A percentile compares a stretch with the other conserved stretches of the same genome.
Evolutionary conservation across 78 protist genomes (phyloP).

Genomic region (Chrysochromulina parva): DNA sequence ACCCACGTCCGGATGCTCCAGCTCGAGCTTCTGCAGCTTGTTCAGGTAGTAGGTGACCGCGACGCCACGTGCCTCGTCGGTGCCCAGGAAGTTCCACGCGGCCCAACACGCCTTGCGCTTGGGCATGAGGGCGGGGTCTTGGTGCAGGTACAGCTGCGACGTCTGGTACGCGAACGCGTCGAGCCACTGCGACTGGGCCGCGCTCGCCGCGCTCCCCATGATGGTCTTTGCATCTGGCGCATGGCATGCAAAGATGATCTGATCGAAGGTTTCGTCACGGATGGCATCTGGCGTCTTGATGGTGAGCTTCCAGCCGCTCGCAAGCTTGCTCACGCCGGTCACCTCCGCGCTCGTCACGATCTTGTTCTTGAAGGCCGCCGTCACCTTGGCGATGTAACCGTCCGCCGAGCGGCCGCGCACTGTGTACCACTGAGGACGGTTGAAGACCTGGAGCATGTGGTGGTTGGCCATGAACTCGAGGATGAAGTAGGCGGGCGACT

Average conservation of each 20-base stretch:
- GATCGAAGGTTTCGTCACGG: no score
- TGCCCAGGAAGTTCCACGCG: conserved; percentile 27
- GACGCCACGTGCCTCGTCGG: neutral
- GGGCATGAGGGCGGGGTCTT: conserved; percentile 38
- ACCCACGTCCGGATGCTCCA: neutral
- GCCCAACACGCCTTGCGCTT: neutral
- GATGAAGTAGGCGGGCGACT: neutral
- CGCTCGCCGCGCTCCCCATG: neutral
- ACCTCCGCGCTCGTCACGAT: neutral
- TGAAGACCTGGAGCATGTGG: conserved; percentile 10
- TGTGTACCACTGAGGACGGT: conserved; percentile 30
- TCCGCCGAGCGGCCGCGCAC: neutral
- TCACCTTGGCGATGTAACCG: neutral
- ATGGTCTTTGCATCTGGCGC: neutral
- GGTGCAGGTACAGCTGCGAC: neutral
- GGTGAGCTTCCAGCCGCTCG: no score
- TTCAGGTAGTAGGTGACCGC: conserved; percentile 27
- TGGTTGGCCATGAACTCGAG: conserved; percentile 23
- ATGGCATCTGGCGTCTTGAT: no score
- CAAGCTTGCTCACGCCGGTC: no score
- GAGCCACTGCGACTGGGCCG: no score
- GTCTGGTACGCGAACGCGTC: neutral
- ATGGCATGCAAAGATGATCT: no score
- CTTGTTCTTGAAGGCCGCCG: neutral
- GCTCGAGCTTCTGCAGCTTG: conserved; percentile 15